Percentiles rank a stretch among this genome's conserved stretches.
These are phyloP conservation scores for Laguncularia racemosa DNA, from an alignment of 345 rosid genomes.

Conservation along the genomic window DNA sequence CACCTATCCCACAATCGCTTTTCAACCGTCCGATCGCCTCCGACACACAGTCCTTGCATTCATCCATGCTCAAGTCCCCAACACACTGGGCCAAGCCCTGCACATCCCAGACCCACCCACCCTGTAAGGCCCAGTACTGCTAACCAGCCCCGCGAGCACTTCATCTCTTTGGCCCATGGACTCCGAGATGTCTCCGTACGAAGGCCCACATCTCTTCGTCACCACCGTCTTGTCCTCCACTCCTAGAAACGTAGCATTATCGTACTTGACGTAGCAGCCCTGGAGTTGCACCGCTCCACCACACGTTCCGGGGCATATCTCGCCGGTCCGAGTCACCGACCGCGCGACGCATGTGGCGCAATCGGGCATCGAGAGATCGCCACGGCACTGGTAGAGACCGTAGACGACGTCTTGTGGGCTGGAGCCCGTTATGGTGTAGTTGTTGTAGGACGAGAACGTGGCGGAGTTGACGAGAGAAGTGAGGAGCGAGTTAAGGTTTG, in stretches of 20 bases:
- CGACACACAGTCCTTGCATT: constrained; percentile 76
- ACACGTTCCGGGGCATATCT: constrained; percentile 41
- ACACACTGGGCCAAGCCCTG: constrained; percentile 88
- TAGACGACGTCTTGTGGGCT: constrained; percentile 63
- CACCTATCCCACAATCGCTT: constrained; percentile 57
- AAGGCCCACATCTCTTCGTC: constrained; percentile 74
- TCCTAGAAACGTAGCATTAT: constrained; percentile 67
- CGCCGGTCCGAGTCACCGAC: constrained; percentile 44
- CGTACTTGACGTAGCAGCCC: constrained; percentile 81
- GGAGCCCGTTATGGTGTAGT: constrained; percentile 73
- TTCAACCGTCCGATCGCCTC: constrained; percentile 68
- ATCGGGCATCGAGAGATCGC: constrained; percentile 85
- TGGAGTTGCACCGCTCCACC: constrained; percentile 83
- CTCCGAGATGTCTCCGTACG: constrained; percentile 49
- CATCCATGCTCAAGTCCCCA: constrained; percentile 51
- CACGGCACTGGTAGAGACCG: constrained; percentile 95
- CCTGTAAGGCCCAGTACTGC: constrained; percentile 44
- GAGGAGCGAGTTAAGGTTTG: constrained; percentile 77
- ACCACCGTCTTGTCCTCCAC: constrained; percentile 81
- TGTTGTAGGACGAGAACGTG: constrained; percentile 82
- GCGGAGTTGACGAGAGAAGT: constrained; percentile 95
- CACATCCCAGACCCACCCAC: constrained; percentile 71
- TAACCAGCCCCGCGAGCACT: constrained; percentile 36
- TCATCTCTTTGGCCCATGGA: constrained; percentile 53
- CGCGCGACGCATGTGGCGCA: constrained; percentile 71